Base-by-base conservation (phyloP, 192 early-diverging fungal species). In the Coemansia guatemalensis region DNA sequence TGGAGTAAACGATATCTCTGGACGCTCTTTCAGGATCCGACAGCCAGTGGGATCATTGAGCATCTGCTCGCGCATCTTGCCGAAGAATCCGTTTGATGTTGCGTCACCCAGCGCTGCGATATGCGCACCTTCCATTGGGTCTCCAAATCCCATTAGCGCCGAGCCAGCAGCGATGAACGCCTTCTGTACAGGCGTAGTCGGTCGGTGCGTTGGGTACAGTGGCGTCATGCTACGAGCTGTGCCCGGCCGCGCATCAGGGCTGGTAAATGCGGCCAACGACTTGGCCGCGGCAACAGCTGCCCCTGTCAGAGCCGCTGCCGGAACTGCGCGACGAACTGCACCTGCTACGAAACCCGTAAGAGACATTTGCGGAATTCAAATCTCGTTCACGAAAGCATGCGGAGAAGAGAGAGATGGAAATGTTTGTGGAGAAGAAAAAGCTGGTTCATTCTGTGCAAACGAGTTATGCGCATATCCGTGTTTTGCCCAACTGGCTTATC, bases 1-100 rank as follows among this genome's bases (percentile, higher is more conserved):
- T 0, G 86, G 85, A 17, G 73, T 73, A 5, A 89, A 88, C 49
- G 84, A 87, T 29, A 99, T 88, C 20, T 83, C 63, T 3, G 97
- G 97, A 44, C 92, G 74, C 57, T 92, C 89, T 48, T 87, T 82
- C 27, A 99, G 69, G 51, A 99, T 95, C 8, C 89, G 83, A 12
- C 95, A 87, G 8, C 97, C 97, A 2, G 75, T 82, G 14, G 80
- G 68, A 56, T 89, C 85, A 32, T 71, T 56, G 5, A 96, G 78
- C 95, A 99, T 95, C 47, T 86, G 82, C 61, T 87, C 80, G 27
- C 94, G 85, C 69, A 97, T 88, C 20, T 81, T 72, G 23, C 63
- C 71, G 20, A 97, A 74, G 63, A 86, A 87, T 0, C 78, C 71
- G n/a, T 78, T 81, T 17, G 91, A 86, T 14, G 95, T 97, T 6